phyloP scores from a whole-genome alignment of 352 stramenopile genomes.

The Aphanomyces euteiches region DNA sequence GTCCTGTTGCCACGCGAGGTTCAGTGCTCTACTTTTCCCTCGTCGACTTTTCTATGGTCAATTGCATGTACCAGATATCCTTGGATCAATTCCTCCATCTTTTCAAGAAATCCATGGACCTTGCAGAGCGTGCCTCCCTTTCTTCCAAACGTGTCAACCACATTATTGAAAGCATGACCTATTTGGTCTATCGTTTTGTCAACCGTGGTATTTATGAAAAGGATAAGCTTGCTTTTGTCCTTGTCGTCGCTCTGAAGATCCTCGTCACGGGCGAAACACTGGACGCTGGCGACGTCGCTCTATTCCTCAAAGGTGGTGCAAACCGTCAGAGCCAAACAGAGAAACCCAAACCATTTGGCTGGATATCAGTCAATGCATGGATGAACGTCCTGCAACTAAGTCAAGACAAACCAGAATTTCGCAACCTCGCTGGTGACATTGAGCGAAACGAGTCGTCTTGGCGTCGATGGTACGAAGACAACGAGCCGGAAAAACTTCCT shows the following conservation, averaged over 20 bases:
- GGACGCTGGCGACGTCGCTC: slow-evolving; percentile 50
- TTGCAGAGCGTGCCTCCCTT: slow-evolving; percentile 70
- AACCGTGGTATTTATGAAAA: slow-evolving; percentile 73
- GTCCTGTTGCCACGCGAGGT: slow-evolving; percentile 80
- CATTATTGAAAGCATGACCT: slow-evolving; percentile 86
- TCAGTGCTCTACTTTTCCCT: slow-evolving; percentile 89
- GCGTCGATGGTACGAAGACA: slow-evolving; percentile 76
- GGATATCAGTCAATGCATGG: slow-evolving; percentile 63
- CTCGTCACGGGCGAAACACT: slow-evolving; percentile 61
- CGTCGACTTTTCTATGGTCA: slow-evolving; percentile 83
- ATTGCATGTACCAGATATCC: slow-evolving; percentile 89
- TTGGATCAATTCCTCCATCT: slow-evolving; percentile 87
- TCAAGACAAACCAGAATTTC: slow-evolving; percentile 58
- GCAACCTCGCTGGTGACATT: slow-evolving; percentile 57
- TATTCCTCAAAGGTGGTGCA: slow-evolving; percentile 69
- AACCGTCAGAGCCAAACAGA: slow-evolving; percentile 53
- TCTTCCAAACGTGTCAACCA: slow-evolving; percentile 81
- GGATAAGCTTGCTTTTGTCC: slow-evolving; percentile 68
- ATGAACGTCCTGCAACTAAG: slow-evolving; percentile 69
- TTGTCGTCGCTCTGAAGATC: slow-evolving; percentile 73
- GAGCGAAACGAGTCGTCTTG: slow-evolving; percentile 67
- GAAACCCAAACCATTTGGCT: slow-evolving; percentile 66
- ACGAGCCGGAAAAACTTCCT: slow-evolving; percentile 58
- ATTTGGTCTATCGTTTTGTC: slow-evolving; percentile 68
- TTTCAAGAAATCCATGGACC: slow-evolving; percentile 80